These are phyloP conservation scores for Diospyros lotus DNA, from an alignment of 148 eudicot genomes.

Conservation along the genomic window DNA sequence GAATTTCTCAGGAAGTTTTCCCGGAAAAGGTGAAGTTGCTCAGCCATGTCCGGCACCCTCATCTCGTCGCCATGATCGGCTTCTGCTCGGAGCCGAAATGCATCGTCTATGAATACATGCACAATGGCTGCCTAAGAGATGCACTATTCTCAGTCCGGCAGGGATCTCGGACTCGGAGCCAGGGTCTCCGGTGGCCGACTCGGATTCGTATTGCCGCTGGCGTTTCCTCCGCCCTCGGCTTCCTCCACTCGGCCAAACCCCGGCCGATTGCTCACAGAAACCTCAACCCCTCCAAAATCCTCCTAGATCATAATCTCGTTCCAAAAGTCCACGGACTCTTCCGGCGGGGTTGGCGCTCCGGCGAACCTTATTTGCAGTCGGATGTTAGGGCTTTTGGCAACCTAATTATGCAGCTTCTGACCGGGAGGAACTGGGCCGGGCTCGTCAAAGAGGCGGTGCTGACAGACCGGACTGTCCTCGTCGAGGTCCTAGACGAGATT, in stretches of 20 bases:
- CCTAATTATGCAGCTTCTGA: conserved; percentile 59
- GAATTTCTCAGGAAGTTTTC: too few relatives aligned
- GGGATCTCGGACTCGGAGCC: conserved; percentile 24
- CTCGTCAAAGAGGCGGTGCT: conserved; percentile 21
- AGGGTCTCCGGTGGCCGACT: conserved; percentile 50
- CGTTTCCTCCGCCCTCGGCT: conserved; percentile 45
- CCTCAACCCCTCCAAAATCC: conserved; percentile 56
- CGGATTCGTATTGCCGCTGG: conserved; percentile 60
- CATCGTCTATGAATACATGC: too few relatives aligned
- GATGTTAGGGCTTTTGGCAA: conserved; percentile 57
- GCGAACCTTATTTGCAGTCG: conserved; percentile 20
- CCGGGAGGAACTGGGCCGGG: conserved; percentile 50
- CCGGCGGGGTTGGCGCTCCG: conserved; percentile 19
- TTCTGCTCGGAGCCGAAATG: too few relatives aligned
- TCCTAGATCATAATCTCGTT: conserved; percentile 47
- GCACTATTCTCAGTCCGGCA: too few relatives aligned
- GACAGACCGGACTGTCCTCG: conserved; percentile 18
- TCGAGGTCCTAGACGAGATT: conserved; percentile 32
- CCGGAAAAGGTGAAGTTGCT: too few relatives aligned
- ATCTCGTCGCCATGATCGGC: too few relatives aligned
- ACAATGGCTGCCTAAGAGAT: too few relatives aligned
- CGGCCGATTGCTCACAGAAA: conserved; percentile 43
- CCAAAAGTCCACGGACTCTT: conserved; percentile 43
- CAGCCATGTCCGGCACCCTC: too few relatives aligned
- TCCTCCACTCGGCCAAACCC: conserved; percentile 59